Base-by-base conservation (phyloP, 331 rosid species). In the Phaseolus coccineus region DNA sequence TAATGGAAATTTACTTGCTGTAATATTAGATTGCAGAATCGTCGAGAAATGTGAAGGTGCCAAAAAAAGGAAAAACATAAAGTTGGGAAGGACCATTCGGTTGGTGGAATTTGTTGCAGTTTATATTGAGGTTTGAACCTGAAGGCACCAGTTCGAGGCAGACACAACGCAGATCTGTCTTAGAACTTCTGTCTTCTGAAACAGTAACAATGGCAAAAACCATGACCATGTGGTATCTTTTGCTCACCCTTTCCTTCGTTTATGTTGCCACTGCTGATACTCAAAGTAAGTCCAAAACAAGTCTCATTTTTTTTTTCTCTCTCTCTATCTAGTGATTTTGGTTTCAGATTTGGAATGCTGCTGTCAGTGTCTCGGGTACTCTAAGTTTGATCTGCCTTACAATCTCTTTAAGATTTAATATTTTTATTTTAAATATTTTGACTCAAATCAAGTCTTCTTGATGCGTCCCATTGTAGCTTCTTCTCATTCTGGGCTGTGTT, bases 261-360 rank as follows among this genome's bases (percentile, higher is more conserved):
- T 65, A 44, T 30, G 88, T 79, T 56, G 73, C 74, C 35, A 52
- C 80, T 47, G 59, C 70, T 82, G 24, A 76, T 73, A 71, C 89
- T 71, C 93, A 88, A 28, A 83, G 98, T 94, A 84, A 82, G 93
- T 84, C 57, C 53, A 57, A 55, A 28, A 0, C 52, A 46, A 76
- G 5, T 37, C 2, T 6, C 2, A 6, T 8, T 12, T 35, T 44
- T 1, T 15, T 19, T 19, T 19, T 19, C 22, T 19, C 22, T 19
- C 22, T 15, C 11, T 52, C 22, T 50, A 40, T 37, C 39, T 11
- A 22, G 22, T 57, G 48, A 40, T 57, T 66, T 27, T 14, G 11
- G 56, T 74, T 44, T 48, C 50, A 61, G 84, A 84, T 81, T 82
- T 78, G 68, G 51, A 77, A 83, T 25, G 56, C 42, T 3, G 37